Conservation (phyloP, 2,329 filamentous ascomycete species). For the Botrytis deweyae region DNA sequence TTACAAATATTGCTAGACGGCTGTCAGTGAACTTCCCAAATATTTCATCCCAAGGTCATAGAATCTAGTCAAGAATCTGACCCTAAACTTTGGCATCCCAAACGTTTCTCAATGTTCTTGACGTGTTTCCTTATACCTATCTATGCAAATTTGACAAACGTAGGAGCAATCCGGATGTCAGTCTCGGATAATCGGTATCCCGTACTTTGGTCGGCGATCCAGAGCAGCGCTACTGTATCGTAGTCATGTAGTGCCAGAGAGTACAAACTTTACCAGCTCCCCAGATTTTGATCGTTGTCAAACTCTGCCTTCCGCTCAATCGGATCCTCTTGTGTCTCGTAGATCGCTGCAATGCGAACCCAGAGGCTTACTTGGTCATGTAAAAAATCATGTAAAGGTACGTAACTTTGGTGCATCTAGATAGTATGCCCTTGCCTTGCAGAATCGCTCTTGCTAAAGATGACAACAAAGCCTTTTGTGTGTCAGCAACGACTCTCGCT, state of each 20-base stretch:
- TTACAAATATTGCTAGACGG: constrained; percentile 18
- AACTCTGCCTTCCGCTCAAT: neutral
- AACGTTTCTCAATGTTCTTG: neutral
- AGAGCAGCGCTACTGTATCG: constrained; percentile 3
- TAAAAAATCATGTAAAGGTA: constrained; percentile 9
- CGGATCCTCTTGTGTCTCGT: constrained; percentile 4
- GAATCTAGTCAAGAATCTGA: constrained; percentile 10
- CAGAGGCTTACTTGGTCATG: constrained; percentile 7
- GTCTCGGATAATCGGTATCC: constrained; percentile 15
- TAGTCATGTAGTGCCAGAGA: constrained; percentile 19
- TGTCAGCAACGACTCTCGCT: constrained; percentile 16
- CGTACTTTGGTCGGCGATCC: constrained; percentile 22
- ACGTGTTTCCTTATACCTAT: neutral
- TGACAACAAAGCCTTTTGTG: constrained; percentile 14
- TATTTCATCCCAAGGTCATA: neutral
- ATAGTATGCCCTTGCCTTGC: constrained; percentile 15
- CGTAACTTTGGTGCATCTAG: constrained; percentile 4
- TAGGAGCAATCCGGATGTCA: neutral
- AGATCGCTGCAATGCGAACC: constrained; percentile 4
- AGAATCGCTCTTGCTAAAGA: constrained; percentile 10
- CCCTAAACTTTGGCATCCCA: neutral
- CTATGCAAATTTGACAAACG: constrained; percentile 12
- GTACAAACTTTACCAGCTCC: constrained; percentile 19
- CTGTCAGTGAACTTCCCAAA: neutral
- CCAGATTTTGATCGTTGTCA: constrained; percentile 17